Evolutionary conservation across 2,329 filamentous ascomycete species (phyloP), one percentile per base, ranked within the genome.

Genomic region (Zymoseptoria pseudotritici): DNA sequence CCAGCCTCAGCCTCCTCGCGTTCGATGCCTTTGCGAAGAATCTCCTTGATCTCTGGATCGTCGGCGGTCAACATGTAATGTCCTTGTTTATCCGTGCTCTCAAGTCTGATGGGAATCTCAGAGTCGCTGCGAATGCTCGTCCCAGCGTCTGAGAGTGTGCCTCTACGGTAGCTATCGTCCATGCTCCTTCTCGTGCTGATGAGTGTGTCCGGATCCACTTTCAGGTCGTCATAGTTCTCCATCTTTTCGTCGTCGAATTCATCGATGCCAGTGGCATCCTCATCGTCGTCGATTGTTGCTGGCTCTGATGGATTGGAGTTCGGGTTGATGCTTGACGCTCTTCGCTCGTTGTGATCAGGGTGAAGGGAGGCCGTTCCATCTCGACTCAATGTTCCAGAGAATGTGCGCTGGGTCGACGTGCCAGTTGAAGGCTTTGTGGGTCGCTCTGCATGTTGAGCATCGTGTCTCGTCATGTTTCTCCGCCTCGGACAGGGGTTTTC

Each of bases 11-110:
- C 66, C 46, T 74, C 73, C 57, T 80, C 76, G 54, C 76, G 70
- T 61, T 78, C 76, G 20, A 80, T 69, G 26, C 75, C 75, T 51
- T 73, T 70, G 3, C 70, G 70, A 20, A 82, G 66, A 26, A 81
- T 76, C 11, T 80, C 77, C 52, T 73, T 75, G 49, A 82, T 74
- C 49, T 78, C 75, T 0, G 78, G 75, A 60, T 83, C 80, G 56
- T 82, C 78, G 2, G 79, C 76, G 0, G 75, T 80, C 26, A 83
- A 69, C 19, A 77, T 74, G 63, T 82, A 81, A 56, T 76, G 71
- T 17, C 78, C 79, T 57, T 75, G 78, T 55, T 72, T 73, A 46
- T 73, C 73, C 2, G 79, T 78, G 66, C 76, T 73, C 64, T 81
- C 75, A 31, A 82, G 69, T 49, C 75, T 71, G 49, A 82, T 72